These are phyloP conservation scores for Yamadazyma jaroonii DNA, from an alignment of 1,139 yeast species.

Conservation along the genomic window DNA sequence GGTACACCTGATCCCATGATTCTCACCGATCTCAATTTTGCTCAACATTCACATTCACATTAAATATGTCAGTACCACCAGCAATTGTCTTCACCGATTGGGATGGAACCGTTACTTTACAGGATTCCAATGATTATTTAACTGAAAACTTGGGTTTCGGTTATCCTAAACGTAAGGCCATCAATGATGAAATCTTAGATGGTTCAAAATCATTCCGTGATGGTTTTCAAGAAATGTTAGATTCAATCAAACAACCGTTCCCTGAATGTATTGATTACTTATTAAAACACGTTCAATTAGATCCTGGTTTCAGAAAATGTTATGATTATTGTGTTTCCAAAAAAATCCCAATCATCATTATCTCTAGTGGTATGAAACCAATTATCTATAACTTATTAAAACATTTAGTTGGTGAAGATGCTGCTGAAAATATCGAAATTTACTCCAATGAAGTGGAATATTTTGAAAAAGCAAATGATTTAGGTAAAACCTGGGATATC, in stretches of 20 bases:
- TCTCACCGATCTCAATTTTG: not conserved
- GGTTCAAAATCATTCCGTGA: conserved; percentile 73
- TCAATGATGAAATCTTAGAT: conserved; percentile 71
- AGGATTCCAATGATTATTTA: conserved; percentile 86
- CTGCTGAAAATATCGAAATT: conserved; percentile 71
- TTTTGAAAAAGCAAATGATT: conserved; percentile 22
- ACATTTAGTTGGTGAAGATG: conserved; percentile 73
- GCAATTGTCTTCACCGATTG: conserved; percentile 94
- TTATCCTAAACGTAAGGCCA: conserved; percentile 54
- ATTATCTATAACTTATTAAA: conserved; percentile 74
- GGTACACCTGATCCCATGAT: too few relatives aligned
- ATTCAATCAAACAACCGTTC: conserved; percentile 71
- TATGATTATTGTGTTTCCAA: conserved; percentile 74
- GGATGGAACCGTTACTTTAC: conserved; percentile 93
- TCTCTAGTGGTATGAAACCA: conserved; percentile 92
- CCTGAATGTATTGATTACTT: conserved; percentile 75
- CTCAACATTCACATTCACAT: not conserved
- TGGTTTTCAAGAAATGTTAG: conserved; percentile 82
- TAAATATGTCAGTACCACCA: conserved; percentile 16
- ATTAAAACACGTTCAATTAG: conserved; percentile 63
- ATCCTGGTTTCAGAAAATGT: conserved; percentile 85
- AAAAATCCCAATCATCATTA: conserved; percentile 74
- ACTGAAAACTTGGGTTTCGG: conserved; percentile 93
- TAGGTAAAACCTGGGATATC: conserved; percentile 70
- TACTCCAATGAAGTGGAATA: conserved; percentile 74